Conservation (phyloP, 805 yeast species). For the Scheffersomyces spartinae region DNA sequence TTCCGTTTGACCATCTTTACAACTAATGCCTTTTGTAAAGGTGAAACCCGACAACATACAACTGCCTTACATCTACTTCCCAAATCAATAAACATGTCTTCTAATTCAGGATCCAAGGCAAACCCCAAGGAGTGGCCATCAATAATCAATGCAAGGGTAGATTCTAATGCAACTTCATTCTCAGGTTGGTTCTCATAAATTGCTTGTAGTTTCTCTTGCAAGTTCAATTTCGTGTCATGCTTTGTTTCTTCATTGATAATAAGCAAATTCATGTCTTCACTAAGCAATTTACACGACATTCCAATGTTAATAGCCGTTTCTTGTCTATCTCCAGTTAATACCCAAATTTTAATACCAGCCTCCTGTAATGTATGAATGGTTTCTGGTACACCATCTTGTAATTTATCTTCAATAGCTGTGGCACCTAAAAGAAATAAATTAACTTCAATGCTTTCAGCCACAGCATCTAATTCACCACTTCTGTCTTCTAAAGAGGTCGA, state of each 20-base stretch:
- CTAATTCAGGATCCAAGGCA: slow-evolving; percentile 76
- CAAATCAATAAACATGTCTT: slow-evolving; percentile 63
- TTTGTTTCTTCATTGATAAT: slow-evolving; percentile 79
- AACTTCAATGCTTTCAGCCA: slow-evolving; percentile 79
- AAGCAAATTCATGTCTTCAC: slow-evolving; percentile 92
- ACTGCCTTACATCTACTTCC: slow-evolving; percentile 91
- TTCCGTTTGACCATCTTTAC: slow-evolving; percentile 87
- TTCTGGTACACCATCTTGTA: slow-evolving; percentile 98
- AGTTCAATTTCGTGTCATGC: slow-evolving; percentile 64
- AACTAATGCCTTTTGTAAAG: slow-evolving; percentile 91
- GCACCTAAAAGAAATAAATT: slow-evolving; percentile 82
- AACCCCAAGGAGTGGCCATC: slow-evolving; percentile 87
- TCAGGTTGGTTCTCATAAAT: slow-evolving; percentile 55
- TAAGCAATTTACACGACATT: slow-evolving; percentile 87
- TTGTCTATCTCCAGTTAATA: slow-evolving; percentile 94
- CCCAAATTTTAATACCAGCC: slow-evolving; percentile 98
- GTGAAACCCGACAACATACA: slow-evolving; percentile 96
- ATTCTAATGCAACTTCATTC: slow-evolving; percentile 44
- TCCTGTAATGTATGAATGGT: slow-evolving; percentile 90
- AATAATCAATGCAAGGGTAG: slow-evolving; percentile 78
- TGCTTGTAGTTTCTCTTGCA: slow-evolving; percentile 66
- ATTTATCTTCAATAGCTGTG: slow-evolving; percentile 95
- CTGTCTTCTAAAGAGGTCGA: slow-evolving; percentile 73
- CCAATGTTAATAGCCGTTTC: slow-evolving; percentile 98
- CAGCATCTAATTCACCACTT: slow-evolving; percentile 66